Evolutionary conservation across 164 flowering plant genomes (phyloP).

Genomic region (Chimonanthus salicifolius): DNA sequence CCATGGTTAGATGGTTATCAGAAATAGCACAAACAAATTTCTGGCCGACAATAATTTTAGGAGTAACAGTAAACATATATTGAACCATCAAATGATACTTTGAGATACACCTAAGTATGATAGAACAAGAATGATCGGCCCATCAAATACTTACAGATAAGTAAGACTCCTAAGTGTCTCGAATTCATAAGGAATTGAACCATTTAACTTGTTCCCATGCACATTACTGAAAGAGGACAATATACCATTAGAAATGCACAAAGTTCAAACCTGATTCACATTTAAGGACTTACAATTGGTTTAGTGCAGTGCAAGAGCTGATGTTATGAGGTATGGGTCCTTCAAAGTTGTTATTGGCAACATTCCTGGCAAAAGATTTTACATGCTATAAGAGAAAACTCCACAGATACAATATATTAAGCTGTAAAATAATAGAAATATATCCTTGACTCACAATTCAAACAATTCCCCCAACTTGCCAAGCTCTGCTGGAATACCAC

Average conservation of each 20-base stretch:
- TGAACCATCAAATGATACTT: not conserved
- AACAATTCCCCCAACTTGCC: conserved; percentile 83
- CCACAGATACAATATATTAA: not conserved
- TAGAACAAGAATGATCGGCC: not conserved
- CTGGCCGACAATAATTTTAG: not conserved
- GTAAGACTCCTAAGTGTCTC: conserved; percentile 68
- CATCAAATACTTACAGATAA: conserved; percentile 50
- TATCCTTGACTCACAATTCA: conserved; percentile 53
- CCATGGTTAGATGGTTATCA: no score
- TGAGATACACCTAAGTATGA: not conserved
- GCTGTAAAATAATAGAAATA: no score
- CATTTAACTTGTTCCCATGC: conserved; percentile 72
- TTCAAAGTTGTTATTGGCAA: conserved; percentile 72
- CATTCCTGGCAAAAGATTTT: conserved; percentile 42
- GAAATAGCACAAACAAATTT: not conserved
- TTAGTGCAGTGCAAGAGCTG: conserved; percentile 63
- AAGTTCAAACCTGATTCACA: not conserved
- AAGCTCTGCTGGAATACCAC: conserved; percentile 76
- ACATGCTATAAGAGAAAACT: no score
- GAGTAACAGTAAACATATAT: not conserved
- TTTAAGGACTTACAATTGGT: conserved; percentile 60
- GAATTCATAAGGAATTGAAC: conserved; percentile 69
- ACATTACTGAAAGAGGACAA: conserved; percentile 50
- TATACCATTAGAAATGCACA: not conserved
- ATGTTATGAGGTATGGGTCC: conserved; percentile 64